Conservation (phyloP, 768 basidiomycete species). For the Termitomyces sp. region DNA sequence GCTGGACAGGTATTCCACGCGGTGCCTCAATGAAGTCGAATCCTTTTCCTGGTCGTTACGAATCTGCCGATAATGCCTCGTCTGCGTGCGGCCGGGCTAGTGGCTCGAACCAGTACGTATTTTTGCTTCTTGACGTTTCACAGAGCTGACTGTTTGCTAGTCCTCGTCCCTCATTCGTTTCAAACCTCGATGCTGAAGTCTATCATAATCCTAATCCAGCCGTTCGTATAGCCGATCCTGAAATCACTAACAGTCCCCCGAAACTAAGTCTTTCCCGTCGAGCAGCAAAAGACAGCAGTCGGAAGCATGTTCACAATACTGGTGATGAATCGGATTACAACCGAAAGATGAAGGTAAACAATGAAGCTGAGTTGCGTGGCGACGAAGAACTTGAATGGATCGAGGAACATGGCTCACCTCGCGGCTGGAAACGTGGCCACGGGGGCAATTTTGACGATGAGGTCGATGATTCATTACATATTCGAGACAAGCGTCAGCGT, state of each 20-base stretch:
- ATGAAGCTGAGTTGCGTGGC: slow-evolving; percentile 39
- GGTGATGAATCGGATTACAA: slow-evolving; percentile 35
- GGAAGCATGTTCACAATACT: slow-evolving; percentile 35
- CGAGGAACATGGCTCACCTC: slow-evolving; percentile 21
- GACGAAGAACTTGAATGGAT: slow-evolving; percentile 43
- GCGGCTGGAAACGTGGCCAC: slow-evolving; percentile 46
- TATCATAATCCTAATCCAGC: slow-evolving; percentile 30
- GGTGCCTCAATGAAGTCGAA: slow-evolving; percentile 13
- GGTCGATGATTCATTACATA: slow-evolving; percentile 23
- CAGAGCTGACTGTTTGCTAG: background rate
- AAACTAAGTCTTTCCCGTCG: slow-evolving; percentile 20
- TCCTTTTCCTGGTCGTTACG: slow-evolving; percentile 19
- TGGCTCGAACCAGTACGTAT: slow-evolving; percentile 9
- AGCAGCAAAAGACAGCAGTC: slow-evolving; percentile 23
- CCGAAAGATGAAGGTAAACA: slow-evolving; percentile 52
- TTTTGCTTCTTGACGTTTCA: background rate
- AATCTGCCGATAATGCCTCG: slow-evolving; percentile 11
- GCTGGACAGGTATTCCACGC: slow-evolving; percentile 19
- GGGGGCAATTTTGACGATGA: slow-evolving; percentile 44
- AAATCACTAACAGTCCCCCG: slow-evolving; percentile 13
- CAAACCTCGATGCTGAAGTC: slow-evolving; percentile 26
- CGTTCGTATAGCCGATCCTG: slow-evolving; percentile 13
- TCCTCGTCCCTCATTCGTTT: slow-evolving; percentile 1
- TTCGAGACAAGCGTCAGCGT: slow-evolving; percentile 50
- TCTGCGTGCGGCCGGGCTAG: slow-evolving; percentile 9